Base-by-base conservation (phyloP, 176 grass and related monocot genomes). In the Aegilops speltoides region DNA sequence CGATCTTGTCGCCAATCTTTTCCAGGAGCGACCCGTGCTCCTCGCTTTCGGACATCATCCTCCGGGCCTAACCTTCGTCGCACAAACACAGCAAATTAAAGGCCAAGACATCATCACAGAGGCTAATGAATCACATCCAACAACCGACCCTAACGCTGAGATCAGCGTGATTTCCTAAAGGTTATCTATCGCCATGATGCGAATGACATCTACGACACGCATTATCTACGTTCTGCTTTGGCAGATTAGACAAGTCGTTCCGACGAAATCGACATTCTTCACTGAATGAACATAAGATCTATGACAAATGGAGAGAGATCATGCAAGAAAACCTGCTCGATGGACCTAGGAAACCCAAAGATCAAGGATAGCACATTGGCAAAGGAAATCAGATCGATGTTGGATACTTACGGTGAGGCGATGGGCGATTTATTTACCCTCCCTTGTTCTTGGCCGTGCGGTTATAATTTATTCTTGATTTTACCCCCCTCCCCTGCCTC, bases 21-120 rank as follows among this genome's bases (percentile, higher is more conserved):
- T 95, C 93, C 59, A 88, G 31, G 60, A 95, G 70, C 50, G 93
- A 95, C 16, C 64, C 79, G 11, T 92, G 93, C 20, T 91, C 91
- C 48, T 87, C 89, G 68, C 78, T 78, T 81, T 95, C 91, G 29
- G 96, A 92, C 93, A 98, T 95, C 87, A 88, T 93, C 71, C 83
- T 79, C 54, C 5, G 25, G 25, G 45, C 66, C 59, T 45, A 22
- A 83, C 45, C 64, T 77, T 80, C 19, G 5, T 54, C 24, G 2
- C 20, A 14, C 23, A 81, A 76, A 25, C 60, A 26, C 60, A 22
- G 2, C 52, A 20, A 31, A 31, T 31, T 31, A 31, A 20, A 8
- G 52, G 52, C 17, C 52, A 29, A 29, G 6, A 79, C 14, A n/a
- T 26, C 50, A 57, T 17, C 22, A 70, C 4, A 7, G 1, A 48